Percentiles rank a stretch among this genome's conserved stretches.
Conservation (phyloP, 208 protist species). For the Crithidia fasciculata region DNA sequence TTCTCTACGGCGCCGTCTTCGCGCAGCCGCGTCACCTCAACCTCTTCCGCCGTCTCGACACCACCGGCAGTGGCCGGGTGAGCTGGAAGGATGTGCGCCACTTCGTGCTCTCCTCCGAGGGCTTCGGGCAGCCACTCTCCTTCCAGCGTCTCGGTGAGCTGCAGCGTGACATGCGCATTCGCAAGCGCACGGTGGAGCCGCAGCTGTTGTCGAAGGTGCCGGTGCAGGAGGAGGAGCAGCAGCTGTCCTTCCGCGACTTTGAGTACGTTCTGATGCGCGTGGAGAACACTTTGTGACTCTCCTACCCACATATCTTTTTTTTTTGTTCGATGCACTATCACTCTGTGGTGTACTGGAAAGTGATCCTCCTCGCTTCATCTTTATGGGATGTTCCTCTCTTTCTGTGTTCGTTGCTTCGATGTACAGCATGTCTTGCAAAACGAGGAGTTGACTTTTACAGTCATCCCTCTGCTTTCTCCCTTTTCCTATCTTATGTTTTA, state of each 20-base stretch:
- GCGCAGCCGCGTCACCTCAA: slow-evolving; percentile 93
- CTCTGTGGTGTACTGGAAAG: too few species aligned
- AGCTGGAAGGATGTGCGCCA: slow-evolving; percentile 76
- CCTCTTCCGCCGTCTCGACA: slow-evolving; percentile 97
- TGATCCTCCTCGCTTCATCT: too few species aligned
- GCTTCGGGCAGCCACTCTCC: slow-evolving; percentile 48
- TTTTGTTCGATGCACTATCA: slow-evolving; percentile 3
- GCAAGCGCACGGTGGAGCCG: slow-evolving; percentile 48
- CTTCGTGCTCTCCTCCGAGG: slow-evolving; percentile 56
- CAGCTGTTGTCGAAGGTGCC: slow-evolving; percentile 62
- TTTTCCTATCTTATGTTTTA: too few species aligned
- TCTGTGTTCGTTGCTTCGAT: slow-evolving; percentile 8
- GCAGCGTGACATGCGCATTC: slow-evolving; percentile 66
- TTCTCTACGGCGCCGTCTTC: slow-evolving; percentile 86
- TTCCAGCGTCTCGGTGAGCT: slow-evolving; percentile 64
- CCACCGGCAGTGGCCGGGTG: slow-evolving; percentile 75
- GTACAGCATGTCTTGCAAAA: not conserved
- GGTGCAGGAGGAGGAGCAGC: slow-evolving; percentile 75
- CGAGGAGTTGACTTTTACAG: too few species aligned
- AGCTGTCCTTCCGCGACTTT: slow-evolving; percentile 65
- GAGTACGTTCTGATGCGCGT: slow-evolving; percentile 70
- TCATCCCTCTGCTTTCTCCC: too few species aligned
- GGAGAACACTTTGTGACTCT: slow-evolving; percentile 47
- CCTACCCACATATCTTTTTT: not conserved
- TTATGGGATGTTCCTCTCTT: not conserved